Base-by-base conservation (phyloP, 2,329 filamentous ascomycete genomes). In the Cladosporium sp. region DNA sequence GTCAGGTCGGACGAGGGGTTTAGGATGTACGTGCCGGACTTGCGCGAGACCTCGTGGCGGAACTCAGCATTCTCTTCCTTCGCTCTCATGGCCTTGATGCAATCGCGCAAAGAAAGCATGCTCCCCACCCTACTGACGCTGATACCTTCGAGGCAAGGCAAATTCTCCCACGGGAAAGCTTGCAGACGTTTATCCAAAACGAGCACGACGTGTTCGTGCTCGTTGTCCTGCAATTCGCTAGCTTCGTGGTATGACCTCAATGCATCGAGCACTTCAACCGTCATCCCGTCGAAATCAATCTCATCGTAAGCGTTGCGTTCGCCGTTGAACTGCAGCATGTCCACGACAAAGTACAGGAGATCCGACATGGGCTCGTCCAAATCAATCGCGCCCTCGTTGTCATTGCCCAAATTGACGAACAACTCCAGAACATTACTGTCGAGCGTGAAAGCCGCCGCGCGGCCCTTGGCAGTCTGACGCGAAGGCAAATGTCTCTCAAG, bases 231-330 rank as follows among this genome's bases (percentile, higher is more conserved):
- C 11, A 56, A 58, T 7, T 66, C 63, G 4, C 62, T 66, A 19
- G 67, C 69, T 49, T 77, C 76, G 61, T 95, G 84, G 63, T 96
- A 96, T 1, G 82, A 79, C 43, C 84, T 81, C 20, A 98, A 72
- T 2, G 90, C 88, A 68, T 96, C 92, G 33, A 89, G 79, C 0
- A 88, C 88, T 59, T 95, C 90, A 33, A 97, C 78, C 4, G 91
- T 83, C 81, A 98, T 94, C 40, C 78, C 73, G 59, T 98, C 93
- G 63, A 97, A 95, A 67, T 97, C 92, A 55, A 98, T 88, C 70
- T 98, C 93, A 60, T 98, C 93, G 68, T 96, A 96, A 0, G 94
- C 93, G 64, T 97, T 98, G 41, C 84, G 81, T 70, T 98, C 94
- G 13, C 93, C 93, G 59, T 95, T 88, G 68, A 98, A 97, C 65